These are phyloP conservation scores for Chimonanthus praecox DNA, from an alignment of 164 flowering plant genomes.

Conservation along the genomic window DNA sequence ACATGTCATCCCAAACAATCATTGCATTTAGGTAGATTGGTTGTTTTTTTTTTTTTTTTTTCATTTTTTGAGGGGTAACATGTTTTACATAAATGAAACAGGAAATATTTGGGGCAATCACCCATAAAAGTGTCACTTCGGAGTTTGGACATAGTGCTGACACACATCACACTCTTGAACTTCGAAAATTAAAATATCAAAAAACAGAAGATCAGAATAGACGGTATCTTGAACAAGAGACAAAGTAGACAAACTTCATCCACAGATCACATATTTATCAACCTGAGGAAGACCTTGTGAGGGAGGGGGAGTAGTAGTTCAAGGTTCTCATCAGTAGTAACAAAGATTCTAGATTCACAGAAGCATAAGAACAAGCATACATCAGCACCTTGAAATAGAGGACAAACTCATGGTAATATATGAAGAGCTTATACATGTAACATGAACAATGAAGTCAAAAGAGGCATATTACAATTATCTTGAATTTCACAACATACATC, in stretches of 20 bases:
- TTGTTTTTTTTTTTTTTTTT: too few relatives aligned
- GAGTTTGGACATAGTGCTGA: neutral
- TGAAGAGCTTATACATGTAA: neutral
- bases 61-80: neutral
- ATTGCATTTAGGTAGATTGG: too few relatives aligned
- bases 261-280: neutral
- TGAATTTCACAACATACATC: too few relatives aligned
- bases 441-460: neutral
- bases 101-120: neutral
- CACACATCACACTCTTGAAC: neutral
- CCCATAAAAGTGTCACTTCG: neutral
- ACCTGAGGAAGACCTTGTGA: neutral
- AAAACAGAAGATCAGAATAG: neutral
- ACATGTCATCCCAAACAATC: neutral
- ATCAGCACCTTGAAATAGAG: neutral
- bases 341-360: neutral
- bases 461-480: too few relatives aligned
- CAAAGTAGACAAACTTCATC: neutral
- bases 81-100: neutral
- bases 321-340: neutral
- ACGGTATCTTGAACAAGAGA: neutral
- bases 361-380: neutral
- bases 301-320: neutral
- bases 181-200: neutral
- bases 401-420: neutral